Conservation (phyloP, 140 eudicot genomes). For the Stevia rebaudiana region DNA sequence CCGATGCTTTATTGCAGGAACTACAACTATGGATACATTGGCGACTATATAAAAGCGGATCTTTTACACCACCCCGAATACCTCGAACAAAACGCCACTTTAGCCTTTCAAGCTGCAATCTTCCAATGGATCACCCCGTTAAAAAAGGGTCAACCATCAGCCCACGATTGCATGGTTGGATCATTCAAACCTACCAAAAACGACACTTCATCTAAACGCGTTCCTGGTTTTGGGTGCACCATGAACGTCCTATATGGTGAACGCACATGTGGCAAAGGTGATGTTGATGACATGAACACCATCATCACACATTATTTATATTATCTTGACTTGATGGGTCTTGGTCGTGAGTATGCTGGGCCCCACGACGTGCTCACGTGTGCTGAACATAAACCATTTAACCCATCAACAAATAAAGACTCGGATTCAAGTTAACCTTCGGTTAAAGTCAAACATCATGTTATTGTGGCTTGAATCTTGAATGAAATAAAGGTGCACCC, state of each 20-base stretch:
- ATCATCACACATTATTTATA: slow-evolving; percentile 68
- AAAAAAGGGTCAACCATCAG: slow-evolving; percentile 66
- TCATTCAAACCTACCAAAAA: slow-evolving; percentile 75
- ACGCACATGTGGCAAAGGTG: slow-evolving; percentile 68
- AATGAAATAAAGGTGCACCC: slow-evolving; percentile 33
- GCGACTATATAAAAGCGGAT: slow-evolving; percentile 61
- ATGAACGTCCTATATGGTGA: slow-evolving; percentile 85
- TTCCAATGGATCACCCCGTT: slow-evolving; percentile 74
- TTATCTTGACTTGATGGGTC: slow-evolving; percentile 81
- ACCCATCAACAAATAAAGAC: slow-evolving; percentile 35
- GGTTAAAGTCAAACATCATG: neutral
- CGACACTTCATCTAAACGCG: slow-evolving; percentile 58
- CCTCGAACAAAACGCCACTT: slow-evolving; percentile 86
- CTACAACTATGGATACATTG: slow-evolving; percentile 69
- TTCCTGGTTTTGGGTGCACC: slow-evolving; percentile 79
- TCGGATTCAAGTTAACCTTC: slow-evolving; percentile 37
- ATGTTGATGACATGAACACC: slow-evolving; percentile 61
- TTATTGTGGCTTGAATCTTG: slow-evolving; percentile 5
- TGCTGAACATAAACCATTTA: slow-evolving; percentile 68
- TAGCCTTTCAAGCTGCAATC: slow-evolving; percentile 92
- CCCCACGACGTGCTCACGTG: slow-evolving; percentile 61
- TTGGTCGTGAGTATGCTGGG: slow-evolving; percentile 76
- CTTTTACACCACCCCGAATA: slow-evolving; percentile 83
- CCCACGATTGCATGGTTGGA: slow-evolving; percentile 85
- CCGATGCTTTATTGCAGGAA: slow-evolving; percentile 42